These are phyloP conservation scores for Phylloporus sp. DNA, from an alignment of 768 basidiomycete genomes.

Conservation along the genomic window DNA sequence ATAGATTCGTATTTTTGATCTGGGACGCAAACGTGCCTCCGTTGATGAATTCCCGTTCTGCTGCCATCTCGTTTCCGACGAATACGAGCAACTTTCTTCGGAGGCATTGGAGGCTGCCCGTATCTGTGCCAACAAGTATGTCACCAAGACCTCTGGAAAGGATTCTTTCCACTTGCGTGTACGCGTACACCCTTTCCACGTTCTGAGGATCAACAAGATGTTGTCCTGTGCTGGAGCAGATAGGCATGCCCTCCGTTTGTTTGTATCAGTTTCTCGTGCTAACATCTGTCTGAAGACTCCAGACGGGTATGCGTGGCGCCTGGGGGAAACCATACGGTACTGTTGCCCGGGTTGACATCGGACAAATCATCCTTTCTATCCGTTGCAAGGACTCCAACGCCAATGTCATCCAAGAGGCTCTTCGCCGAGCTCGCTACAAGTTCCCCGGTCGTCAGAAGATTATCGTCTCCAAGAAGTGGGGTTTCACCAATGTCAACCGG, in stretches of 20 bases:
- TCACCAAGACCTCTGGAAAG: slow-evolving; percentile 97
- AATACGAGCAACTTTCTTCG: slow-evolving; percentile 94
- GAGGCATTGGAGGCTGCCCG: slow-evolving; percentile 98
- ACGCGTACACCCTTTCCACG: slow-evolving; percentile 97
- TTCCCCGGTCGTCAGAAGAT: slow-evolving; percentile 99
- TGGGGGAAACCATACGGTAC: slow-evolving; percentile 99
- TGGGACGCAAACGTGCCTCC: slow-evolving; percentile 91
- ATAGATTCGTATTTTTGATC: slow-evolving; percentile 94
- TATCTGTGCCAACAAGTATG: slow-evolving; percentile 99
- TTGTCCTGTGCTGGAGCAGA: slow-evolving; percentile 98
- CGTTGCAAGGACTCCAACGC: slow-evolving; percentile 88
- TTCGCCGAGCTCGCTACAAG: slow-evolving; percentile 98
- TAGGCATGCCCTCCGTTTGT: slow-evolving; percentile 50
- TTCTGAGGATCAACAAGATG: slow-evolving; percentile 99
- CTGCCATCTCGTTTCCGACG: slow-evolving; percentile 93
- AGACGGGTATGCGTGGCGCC: slow-evolving; percentile 98
- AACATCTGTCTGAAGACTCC: slow-evolving; percentile 50
- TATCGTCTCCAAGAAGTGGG: slow-evolving; percentile 97
- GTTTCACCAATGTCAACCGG: slow-evolving; percentile 92
- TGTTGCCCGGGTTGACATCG: slow-evolving; percentile 94
- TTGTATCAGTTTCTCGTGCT: background rate
- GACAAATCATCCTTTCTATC: slow-evolving; percentile 90
- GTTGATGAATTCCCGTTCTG: slow-evolving; percentile 99
- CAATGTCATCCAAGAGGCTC: slow-evolving; percentile 90
- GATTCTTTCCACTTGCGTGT: slow-evolving; percentile 99